Base-by-base conservation (phyloP, 352 stramenopile species). In the Phytophthora nicotianae region DNA sequence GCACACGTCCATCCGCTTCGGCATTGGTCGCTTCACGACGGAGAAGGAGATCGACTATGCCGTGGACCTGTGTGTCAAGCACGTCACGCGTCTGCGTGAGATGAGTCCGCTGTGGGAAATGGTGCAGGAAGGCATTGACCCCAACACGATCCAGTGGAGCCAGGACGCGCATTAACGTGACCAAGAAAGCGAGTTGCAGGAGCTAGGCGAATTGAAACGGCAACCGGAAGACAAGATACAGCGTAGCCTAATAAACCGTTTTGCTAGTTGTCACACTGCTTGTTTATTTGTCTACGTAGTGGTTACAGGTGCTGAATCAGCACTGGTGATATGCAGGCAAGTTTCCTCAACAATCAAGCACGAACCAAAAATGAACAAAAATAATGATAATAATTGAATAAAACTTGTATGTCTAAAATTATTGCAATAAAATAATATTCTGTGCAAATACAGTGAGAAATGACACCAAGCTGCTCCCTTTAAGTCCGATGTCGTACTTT, bases 101-200 rank as follows among this genome's bases (percentile, higher is more conserved):
- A 99, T 99, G 97, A 98, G 84, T 52, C 98, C 98, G 21, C 80
- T 99, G 21, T 99, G 97, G 97, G 98, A 99, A 81, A 99, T 99
- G 96, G 97, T 99, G 40, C 97, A 99, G 81, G 97, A 99, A 82
- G 98, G 98, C 56, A 98, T 99, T 61, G 98, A 99, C 79, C 90
- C 99, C n/a, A 99, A 98, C 73, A 93, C 89, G 59, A 99, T 99
- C 78, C 90, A 99, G 82, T 99, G 98, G 98, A 97, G 86, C 35
- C 96, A 99, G 75, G 97, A 99, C 77, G 93, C 94, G 32, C 79
- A 88, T 51, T 78, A 85, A 72, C 50, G 56, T 72, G 32, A 51
- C 5, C 20, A 55, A 42, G 14, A 37, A 37, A 61, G 24, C 10
- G 20, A 49, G 46, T 23, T 19, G 43, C 23, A 49, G 35, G 7